Evolutionary conservation across 352 stramenopile genomes (phyloP).

Genomic region (Globisporangium sylvaticum): DNA sequence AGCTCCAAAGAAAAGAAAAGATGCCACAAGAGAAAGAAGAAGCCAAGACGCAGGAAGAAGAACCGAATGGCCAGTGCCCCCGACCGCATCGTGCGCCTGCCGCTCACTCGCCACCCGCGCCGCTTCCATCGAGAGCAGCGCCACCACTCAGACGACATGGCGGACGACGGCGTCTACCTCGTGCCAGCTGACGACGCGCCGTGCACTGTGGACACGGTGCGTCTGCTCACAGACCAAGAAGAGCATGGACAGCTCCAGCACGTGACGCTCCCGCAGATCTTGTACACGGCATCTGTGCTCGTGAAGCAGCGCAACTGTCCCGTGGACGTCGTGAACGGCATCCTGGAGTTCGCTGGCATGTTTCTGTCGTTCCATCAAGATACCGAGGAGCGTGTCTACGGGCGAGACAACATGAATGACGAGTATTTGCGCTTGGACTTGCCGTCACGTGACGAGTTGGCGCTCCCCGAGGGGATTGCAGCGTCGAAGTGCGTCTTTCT

Average conservation of each 20-base stretch:
- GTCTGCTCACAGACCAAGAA: constrained; percentile 38
- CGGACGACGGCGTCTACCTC: constrained; percentile 28
- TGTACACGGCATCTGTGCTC: constrained; percentile 40
- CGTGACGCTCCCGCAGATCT: constrained; percentile 30
- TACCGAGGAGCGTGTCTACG: constrained; percentile 26
- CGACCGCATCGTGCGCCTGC: neutral
- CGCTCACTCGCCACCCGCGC: neutral
- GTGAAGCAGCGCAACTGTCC: constrained; percentile 26
- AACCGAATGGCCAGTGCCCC: neutral
- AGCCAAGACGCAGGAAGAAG: neutral
- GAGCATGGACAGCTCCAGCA: constrained; percentile 36
- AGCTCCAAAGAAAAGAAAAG: neutral
- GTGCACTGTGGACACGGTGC: constrained; percentile 23
- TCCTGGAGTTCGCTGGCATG: constrained; percentile 50
- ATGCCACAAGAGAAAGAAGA: neutral
- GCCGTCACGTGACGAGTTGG: constrained; percentile 26
- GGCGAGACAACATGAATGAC: constrained; percentile 44
- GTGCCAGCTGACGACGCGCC: constrained; percentile 40
- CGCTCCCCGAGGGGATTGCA: constrained; percentile 38
- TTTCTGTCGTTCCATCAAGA: constrained; percentile 41
- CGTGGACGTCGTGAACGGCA: constrained; percentile 22
- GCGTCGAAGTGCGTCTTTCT: constrained; percentile 36
- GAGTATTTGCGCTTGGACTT: constrained; percentile 49
- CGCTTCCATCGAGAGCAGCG: neutral
- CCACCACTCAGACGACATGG: neutral